A percentile compares a stretch with the other conserved stretches of the same genome.
phyloP scores from a whole-genome alignment of 148 eudicot genomes.

The Chenopodium berlandieri region DNA sequence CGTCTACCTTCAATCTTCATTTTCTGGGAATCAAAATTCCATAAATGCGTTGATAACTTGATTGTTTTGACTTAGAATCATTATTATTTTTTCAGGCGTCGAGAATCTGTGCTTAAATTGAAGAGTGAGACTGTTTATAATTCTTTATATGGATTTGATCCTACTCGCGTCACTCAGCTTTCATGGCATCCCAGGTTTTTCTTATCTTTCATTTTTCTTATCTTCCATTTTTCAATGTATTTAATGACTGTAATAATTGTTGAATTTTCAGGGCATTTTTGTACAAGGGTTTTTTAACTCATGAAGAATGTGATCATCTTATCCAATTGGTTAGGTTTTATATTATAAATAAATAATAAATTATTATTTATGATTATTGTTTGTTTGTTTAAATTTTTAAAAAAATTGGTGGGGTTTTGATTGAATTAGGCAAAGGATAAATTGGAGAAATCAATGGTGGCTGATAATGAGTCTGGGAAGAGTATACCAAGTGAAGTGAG shows the following conservation, averaged over 20 bases:
- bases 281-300: conserved; percentile 60
- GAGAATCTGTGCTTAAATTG: conserved; percentile 49
- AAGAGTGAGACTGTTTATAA: conserved; percentile 32
- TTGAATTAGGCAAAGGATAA: conserved; percentile 67
- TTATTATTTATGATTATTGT: neutral
- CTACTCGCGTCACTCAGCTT: conserved; percentile 75
- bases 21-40: neutral
- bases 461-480: conserved; percentile 73
- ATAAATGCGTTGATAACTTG: neutral
- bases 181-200: conserved; percentile 85
- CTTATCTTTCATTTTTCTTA: neutral
- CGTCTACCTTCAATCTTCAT: too few species aligned
- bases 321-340: conserved; percentile 58
- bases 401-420: neutral
- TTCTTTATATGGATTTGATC: conserved; percentile 51
- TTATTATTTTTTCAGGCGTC: neutral
- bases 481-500: conserved; percentile 67
- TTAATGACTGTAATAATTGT: neutral
- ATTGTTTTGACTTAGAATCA: neutral
- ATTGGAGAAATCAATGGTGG: conserved; percentile 84
- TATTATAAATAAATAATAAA: too few species aligned
- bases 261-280: conserved; percentile 62
- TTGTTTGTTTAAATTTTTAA: too few species aligned
- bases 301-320: conserved; percentile 91
- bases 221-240: neutral